Conservation (phyloP, 2,329 filamentous ascomycete genomes). For the Fusarium coffeatum region DNA sequence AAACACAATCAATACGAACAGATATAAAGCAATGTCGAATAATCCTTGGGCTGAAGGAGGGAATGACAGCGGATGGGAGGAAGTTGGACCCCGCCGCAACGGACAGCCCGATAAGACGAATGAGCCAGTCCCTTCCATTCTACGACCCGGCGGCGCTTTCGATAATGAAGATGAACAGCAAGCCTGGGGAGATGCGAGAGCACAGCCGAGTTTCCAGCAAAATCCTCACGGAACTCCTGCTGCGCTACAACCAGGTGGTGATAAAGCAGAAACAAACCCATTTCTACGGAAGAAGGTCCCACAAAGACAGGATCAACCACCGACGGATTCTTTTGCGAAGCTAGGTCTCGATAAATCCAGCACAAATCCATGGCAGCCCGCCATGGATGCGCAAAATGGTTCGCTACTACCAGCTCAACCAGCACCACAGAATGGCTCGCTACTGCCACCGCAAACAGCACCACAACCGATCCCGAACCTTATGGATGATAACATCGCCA, state of each 20-base stretch:
- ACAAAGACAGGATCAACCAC: constrained; percentile 42
- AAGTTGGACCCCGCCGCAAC: constrained; percentile 37
- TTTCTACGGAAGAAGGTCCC: constrained; percentile 63
- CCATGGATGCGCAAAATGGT: constrained; percentile 40
- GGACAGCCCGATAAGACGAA: constrained; percentile 10
- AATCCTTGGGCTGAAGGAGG: constrained; percentile 45
- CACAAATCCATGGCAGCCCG: constrained; percentile 52
- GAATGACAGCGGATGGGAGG: constrained; percentile 41
- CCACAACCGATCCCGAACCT: constrained; percentile 30
- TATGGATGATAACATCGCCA: constrained; percentile 44
- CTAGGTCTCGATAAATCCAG: constrained; percentile 57
- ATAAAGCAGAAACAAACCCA: constrained; percentile 62
- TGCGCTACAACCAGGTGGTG: constrained; percentile 50
- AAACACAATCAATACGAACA: constrained; percentile 5
- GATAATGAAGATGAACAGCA: constrained; percentile 47
- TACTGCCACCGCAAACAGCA: neutral
- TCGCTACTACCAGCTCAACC: constrained; percentile 5
- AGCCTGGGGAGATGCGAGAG: constrained; percentile 48
- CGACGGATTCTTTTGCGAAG: constrained; percentile 56
- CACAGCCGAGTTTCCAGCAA: constrained; percentile 21
- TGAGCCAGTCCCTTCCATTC: constrained; percentile 47
- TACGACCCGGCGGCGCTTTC: constrained; percentile 49
- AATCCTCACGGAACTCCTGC: constrained; percentile 46
- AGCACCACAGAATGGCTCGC: constrained; percentile 28
- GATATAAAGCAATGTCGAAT: constrained; percentile 28